These are phyloP conservation scores for Tylopilus sp. DNA, from an alignment of 768 basidiomycete genomes.

Conservation along the genomic window DNA sequence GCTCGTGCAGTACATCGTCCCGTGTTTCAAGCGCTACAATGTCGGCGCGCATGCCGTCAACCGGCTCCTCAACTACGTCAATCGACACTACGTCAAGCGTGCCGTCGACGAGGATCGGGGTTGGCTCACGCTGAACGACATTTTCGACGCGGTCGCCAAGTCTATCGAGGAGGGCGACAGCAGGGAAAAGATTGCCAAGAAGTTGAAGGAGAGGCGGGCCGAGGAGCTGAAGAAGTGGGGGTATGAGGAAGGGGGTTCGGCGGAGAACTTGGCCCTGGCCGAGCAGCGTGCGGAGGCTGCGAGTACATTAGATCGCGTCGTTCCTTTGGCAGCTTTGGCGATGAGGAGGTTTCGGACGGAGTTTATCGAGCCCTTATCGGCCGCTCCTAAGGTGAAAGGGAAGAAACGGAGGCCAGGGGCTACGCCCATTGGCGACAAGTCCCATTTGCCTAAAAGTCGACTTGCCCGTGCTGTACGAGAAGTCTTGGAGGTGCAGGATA, in stretches of 20 bases:
- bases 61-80: slow-evolving; percentile 71
- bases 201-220: slow-evolving; percentile 53
- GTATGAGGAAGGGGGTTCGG: slow-evolving; percentile 48
- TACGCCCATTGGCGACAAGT: slow-evolving; percentile 36
- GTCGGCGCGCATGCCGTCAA: slow-evolving; percentile 65
- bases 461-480: slow-evolving; percentile 66
- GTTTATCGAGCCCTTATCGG: slow-evolving; percentile 65
- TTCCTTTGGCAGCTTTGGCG: slow-evolving; percentile 62
- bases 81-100: slow-evolving; percentile 70
- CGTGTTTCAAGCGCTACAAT: slow-evolving; percentile 67
- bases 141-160: slow-evolving; percentile 58
- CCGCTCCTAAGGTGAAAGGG: slow-evolving; percentile 60
- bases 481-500: slow-evolving; percentile 52
- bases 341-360: slow-evolving; percentile 70
- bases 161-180: slow-evolving; percentile 48
- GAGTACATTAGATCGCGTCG: slow-evolving; percentile 61
- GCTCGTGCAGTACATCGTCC: slow-evolving; percentile 67
- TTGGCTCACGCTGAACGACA: slow-evolving; percentile 68
- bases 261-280: slow-evolving; percentile 48
- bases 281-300: slow-evolving; percentile 76
- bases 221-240: slow-evolving; percentile 75
- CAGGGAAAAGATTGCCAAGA: slow-evolving; percentile 57
- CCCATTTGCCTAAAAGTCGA: slow-evolving; percentile 55
- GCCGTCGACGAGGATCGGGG: slow-evolving; percentile 76
- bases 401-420: slow-evolving; percentile 49